A percentile compares a stretch with the other conserved stretches of the same genome.
Conservation (phyloP, 257 asterid genomes). For the Solanum chiquidenum region DNA sequence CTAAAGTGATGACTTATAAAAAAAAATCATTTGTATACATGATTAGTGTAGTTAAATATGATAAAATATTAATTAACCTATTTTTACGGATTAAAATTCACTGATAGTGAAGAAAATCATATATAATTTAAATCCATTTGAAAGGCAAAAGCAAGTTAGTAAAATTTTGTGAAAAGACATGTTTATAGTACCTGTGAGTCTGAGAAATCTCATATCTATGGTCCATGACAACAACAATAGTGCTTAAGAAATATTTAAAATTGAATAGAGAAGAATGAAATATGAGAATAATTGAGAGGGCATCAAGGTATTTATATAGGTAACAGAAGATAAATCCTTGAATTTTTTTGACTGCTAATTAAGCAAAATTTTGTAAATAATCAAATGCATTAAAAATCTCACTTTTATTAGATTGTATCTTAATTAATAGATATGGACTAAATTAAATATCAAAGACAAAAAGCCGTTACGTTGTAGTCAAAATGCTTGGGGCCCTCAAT, state of each 20-base stretch:
- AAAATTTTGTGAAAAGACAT: neutral
- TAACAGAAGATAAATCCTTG: neutral
- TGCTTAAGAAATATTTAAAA: neutral
- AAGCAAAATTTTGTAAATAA: neutral
- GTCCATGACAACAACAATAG: slow-evolving; percentile 30
- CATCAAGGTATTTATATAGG: slow-evolving; percentile 35
- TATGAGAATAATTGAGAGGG: slow-evolving; percentile 1
- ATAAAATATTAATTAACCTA: neutral
- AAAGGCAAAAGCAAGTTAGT: neutral
- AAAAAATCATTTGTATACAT: neutral
- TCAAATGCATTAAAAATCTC: neutral
- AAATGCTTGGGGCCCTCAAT: neutral
- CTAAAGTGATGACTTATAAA: neutral
- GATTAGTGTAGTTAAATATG: neutral
- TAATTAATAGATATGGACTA: neutral
- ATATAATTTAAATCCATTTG: neutral
- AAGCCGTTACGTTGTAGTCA: neutral
- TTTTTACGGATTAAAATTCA: neutral
- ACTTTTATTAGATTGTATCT: neutral
- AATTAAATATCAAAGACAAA: neutral
- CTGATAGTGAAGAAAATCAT: neutral
- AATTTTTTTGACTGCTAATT: neutral
- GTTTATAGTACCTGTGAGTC: slow-evolving; percentile 27
- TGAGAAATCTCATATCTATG: slow-evolving; percentile 42
- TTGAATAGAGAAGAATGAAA: neutral